phyloP scores from a whole-genome alignment of 2,329 filamentous ascomycete genomes.

The Calonectria montana region DNA sequence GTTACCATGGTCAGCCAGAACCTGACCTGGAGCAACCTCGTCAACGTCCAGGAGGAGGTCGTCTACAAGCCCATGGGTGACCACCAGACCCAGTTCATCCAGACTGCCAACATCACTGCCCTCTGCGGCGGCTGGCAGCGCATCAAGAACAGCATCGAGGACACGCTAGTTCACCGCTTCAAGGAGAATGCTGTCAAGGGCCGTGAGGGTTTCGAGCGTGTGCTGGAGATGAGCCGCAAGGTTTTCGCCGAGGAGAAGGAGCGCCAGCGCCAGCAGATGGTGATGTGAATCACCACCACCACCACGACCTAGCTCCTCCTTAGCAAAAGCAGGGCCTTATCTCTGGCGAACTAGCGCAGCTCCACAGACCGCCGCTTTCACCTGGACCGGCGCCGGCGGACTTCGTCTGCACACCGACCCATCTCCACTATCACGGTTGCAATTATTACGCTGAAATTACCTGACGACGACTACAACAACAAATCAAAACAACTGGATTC shows the following conservation, averaged over 20 bases:
- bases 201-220: constrained; percentile 93
- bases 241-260: constrained; percentile 92
- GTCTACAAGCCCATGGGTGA: constrained; percentile 75
- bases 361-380: constrained; percentile 15
- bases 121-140: constrained; percentile 97
- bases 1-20: constrained; percentile 98
- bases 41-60: constrained; percentile 94
- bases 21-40: constrained; percentile 89
- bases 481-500: constrained; percentile 22
- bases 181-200: constrained; percentile 91
- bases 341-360: constrained; percentile 13
- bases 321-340: not conserved
- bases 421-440: constrained; percentile 40
- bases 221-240: constrained; percentile 90
- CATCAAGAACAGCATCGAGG: constrained; percentile 96
- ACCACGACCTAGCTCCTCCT: not conserved
- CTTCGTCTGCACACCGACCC: constrained; percentile 23
- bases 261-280: constrained; percentile 49
- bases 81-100: constrained; percentile 81
- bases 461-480: constrained; percentile 29
- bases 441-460: constrained; percentile 31
- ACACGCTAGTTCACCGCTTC: constrained; percentile 88
- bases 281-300: constrained; percentile 30
- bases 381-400: not conserved
- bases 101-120: constrained; percentile 93